Evolutionary conservation across 257 asterid species (phyloP), one percentile per base, ranked within the genome.

Genomic region (Ilex asprella): DNA sequence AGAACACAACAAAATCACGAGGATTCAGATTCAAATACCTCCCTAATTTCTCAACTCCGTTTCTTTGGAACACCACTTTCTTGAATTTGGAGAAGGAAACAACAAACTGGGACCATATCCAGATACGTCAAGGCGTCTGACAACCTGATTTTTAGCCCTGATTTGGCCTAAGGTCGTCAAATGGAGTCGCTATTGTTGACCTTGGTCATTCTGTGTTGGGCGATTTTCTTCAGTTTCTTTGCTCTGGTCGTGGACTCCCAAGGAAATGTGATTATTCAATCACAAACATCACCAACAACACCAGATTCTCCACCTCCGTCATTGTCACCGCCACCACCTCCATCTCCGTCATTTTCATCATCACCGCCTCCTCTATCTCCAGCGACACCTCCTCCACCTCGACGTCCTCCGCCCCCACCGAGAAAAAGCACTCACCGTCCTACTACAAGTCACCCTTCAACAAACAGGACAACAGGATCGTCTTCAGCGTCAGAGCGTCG

Each of bases 151-250:
- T 21, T 21, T 21, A 21, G 27, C 27, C 27, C 27, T 21, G 11
- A 5, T 47, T 44, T 54, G 61, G 46, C 63, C 56, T 56, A n/a
- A 5, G 52, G 6, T 60, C 64, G 41, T 15, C 56, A n/a, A 56
- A 84, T 86, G 95, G 94, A 79, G 79, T 73, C 82, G 9, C 69
- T 76, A 55, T 59, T 80, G 73, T 68, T 73, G 72, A 74, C 56
- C 61, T 64, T 74, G 65, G 55, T 77, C 54, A 56, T 70, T 31
- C 44, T 74, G 16, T 55, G 12, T 31, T 67, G 62, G 12, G 59
- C 71, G 61, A 32, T 81, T 56, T 31, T 59, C 35, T 46, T 81
- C 30, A 61, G 67, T 31, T 77, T 72, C 30, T 70, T 69, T 55
- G 74, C 68, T 53, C 56, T 63, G 44, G 31, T 70, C 12, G 95